Conservation (phyloP, 345 rosid genomes). For the Pistacia atlantica region DNA sequence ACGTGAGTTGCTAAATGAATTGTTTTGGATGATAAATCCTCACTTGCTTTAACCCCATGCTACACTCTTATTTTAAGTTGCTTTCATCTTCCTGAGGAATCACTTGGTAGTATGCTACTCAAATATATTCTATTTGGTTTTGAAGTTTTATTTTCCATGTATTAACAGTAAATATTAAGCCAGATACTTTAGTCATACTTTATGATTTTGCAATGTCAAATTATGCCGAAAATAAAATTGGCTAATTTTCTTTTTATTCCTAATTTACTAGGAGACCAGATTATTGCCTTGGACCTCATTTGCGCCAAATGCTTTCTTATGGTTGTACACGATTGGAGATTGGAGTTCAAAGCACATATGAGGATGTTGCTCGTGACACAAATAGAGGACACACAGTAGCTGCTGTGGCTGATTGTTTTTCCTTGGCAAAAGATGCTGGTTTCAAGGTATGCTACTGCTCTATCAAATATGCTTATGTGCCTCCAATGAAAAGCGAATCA, state of each 20-base stretch:
- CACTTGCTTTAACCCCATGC: neutral
- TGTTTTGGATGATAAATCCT: neutral
- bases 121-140: neutral
- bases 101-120: neutral
- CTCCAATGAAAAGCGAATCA: neutral
- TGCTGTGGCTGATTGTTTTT: conserved; percentile 98
- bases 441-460: conserved; percentile 65
- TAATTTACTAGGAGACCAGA: conserved; percentile 82
- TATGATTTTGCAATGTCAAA: neutral
- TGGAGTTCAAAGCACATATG: conserved; percentile 99
- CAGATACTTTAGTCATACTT: conserved; percentile 1
- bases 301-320: conserved; percentile 94
- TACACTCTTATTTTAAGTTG: neutral
- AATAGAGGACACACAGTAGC: conserved; percentile 98
- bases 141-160: neutral
- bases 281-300: conserved; percentile 97
- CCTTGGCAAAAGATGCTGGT: conserved; percentile 98
- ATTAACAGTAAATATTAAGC: neutral
- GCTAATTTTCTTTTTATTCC: conserved; percentile 21
- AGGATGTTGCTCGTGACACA: conserved; percentile 98
- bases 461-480: conserved; percentile 3
- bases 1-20: conserved; percentile 59
- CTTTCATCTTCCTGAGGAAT: neutral
- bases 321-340: conserved; percentile 98
- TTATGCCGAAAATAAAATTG: neutral